Evolutionary conservation across 208 protist species (phyloP).

Genomic region (Acanthamoeba castellanii): DNA sequence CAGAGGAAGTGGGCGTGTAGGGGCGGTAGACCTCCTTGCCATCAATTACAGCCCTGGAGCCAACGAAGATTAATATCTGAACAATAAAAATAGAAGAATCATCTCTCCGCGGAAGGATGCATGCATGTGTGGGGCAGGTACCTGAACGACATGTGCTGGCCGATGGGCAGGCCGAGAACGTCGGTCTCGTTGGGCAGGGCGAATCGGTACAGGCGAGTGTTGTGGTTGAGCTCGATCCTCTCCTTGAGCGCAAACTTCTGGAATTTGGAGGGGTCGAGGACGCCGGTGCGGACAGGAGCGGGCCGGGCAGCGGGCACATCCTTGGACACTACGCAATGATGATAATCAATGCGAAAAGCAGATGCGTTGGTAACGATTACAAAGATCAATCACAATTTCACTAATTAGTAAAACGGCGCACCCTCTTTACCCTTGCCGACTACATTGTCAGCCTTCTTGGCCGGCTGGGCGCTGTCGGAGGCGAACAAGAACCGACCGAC

Average conservation of each 20-base stretch:
- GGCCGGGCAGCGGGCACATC: neutral
- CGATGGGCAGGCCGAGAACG: slow-evolving; percentile 78
- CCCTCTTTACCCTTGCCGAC: slow-evolving; percentile 12
- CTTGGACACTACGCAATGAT: neutral
- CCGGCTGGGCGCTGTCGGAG: neutral
- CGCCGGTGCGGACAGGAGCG: neutral
- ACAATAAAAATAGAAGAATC: neutral
- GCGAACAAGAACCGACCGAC: neutral
- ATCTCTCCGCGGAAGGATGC: neutral
- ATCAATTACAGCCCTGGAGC: slow-evolving; percentile 46
- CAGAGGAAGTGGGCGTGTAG: slow-evolving; percentile 81
- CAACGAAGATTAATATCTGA: neutral
- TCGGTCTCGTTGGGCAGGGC: slow-evolving; percentile 77
- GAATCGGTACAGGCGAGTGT: slow-evolving; percentile 82
- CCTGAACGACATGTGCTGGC: slow-evolving; percentile 77
- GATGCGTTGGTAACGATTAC: neutral
- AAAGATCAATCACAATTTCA: neutral
- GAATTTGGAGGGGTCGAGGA: neutral
- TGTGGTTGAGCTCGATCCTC: slow-evolving; percentile 71
- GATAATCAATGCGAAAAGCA: neutral
- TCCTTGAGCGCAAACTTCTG: slow-evolving; percentile 53
- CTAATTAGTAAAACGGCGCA: neutral
- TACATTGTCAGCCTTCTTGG: neutral
- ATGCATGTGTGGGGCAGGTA: slow-evolving; percentile 11
- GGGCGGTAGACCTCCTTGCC: slow-evolving; percentile 81